Percentiles rank a stretch among this genome's conserved stretches.
These are phyloP conservation scores for Fusarium redolens DNA, from an alignment of 2,329 filamentous ascomycete genomes.

Conservation along the genomic window DNA sequence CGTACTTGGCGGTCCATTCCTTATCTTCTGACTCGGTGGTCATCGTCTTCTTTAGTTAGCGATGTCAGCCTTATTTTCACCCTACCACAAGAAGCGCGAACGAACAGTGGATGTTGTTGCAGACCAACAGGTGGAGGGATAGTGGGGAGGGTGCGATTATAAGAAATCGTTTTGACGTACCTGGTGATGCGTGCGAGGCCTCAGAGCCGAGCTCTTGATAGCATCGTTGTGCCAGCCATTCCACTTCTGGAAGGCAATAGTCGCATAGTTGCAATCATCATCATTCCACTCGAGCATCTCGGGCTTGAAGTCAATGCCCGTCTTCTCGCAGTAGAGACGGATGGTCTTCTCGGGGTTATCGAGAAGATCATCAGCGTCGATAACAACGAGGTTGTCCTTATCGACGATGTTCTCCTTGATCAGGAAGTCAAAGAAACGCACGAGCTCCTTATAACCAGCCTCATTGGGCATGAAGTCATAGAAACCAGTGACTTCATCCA, in stretches of 20 bases:
- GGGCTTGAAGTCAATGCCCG: constrained; percentile 79
- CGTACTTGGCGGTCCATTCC: constrained; percentile 81
- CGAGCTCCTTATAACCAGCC: constrained; percentile 90
- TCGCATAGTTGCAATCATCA: constrained; percentile 77
- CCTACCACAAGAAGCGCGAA: constrained; percentile 40
- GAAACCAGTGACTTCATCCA: constrained; percentile 86
- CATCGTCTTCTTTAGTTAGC: constrained; percentile 65
- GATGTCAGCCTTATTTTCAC: constrained; percentile 31
- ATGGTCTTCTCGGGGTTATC: constrained; percentile 84
- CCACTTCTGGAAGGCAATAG: constrained; percentile 92
- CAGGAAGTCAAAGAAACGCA: constrained; percentile 88
- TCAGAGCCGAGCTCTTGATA: constrained; percentile 81
- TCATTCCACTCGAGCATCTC: constrained; percentile 89
- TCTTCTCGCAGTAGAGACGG: constrained; percentile 81
- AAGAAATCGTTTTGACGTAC: constrained; percentile 55
- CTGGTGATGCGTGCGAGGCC: constrained; percentile 73
- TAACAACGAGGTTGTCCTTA: constrained; percentile 79
- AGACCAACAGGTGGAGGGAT: constrained; percentile 36
- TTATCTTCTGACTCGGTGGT: constrained; percentile 74
- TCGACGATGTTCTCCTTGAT: constrained; percentile 76
- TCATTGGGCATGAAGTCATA: constrained; percentile 87
- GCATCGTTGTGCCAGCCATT: constrained; percentile 96
- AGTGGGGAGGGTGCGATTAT: constrained; percentile 7
- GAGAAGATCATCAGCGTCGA: constrained; percentile 94
- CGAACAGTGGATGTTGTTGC: constrained; percentile 37